Base-by-base conservation (phyloP, 495 filamentous ascomycete species). In the Diplogelasinospora grovesii region DNA sequence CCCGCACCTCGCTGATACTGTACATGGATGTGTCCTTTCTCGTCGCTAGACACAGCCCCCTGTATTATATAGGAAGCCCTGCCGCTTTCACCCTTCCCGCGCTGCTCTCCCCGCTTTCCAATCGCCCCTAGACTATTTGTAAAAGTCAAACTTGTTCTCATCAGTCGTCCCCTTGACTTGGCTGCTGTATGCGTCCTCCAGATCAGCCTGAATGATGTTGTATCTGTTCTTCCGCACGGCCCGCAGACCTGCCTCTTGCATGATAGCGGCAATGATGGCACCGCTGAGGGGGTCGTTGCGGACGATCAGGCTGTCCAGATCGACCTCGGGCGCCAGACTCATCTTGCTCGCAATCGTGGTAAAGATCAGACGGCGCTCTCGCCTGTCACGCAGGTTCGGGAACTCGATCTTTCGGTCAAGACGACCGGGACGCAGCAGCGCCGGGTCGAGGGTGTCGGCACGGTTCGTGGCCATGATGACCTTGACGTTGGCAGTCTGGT, bases 381-480 rank as follows among this genome's bases (percentile, higher is more conserved):
- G 79, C 43, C 92, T 78, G 59, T 98, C 92, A 46, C 87, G 77
- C 36, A 98, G 75, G 22, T 73, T 83, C 8, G 92, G 92, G 67
- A 98, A 98, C 63, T 98, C 92, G 50, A 98, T 98, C 75, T 98
- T 98, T 49, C 92, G 78, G 63, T 98, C 92, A 41, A 98, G 75
- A 65, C 92, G 88, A 43, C 92, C 92, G 14, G 92, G 92, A 43
- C 92, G 86, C 32, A 98, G 77, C 50, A 98, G 68, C 9, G 92
- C 92, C 3, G 92, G 92, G 57, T 98, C 92, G 36, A 98, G 73
- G 10, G 93, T 98, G 56, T 98, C 92, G 34, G 92, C 93, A 51
- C 92, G 81, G 69, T 98, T 98, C 48, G 92, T 98, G 41, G 92
- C 92, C 92, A 98, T 98, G 70, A 98, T 97, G 56, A 98, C 92